Conservation (phyloP, 768 basidiomycete genomes). For the Suillus cothurnatus region DNA sequence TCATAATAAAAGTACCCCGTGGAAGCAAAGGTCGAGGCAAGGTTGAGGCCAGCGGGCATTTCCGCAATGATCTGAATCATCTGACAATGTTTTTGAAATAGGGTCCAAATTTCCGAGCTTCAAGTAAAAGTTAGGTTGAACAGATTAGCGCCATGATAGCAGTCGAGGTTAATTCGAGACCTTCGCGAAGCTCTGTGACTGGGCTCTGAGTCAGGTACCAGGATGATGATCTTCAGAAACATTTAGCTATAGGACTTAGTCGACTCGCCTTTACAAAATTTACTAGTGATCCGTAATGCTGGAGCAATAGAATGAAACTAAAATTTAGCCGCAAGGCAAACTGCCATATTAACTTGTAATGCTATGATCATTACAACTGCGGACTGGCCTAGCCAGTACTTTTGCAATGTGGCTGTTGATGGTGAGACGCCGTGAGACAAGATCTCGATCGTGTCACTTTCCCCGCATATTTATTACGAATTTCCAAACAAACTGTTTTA, state of each 20-base stretch:
- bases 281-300: neutral
- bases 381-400: no score
- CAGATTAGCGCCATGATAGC: neutral
- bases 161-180: neutral
- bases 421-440: constrained; percentile 10
- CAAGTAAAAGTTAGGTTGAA: neutral
- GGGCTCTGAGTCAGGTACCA: neutral
- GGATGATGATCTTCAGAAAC: no score
- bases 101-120: neutral
- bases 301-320: neutral
- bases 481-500: neutral
- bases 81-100: neutral
- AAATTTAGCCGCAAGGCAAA: neutral
- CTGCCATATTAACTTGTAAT: neutral
- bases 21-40: neutral
- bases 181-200: constrained; percentile 1
- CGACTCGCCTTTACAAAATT: no score
- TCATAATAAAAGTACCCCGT: neutral
- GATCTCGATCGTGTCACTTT: constrained; percentile 8
- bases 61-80: neutral
- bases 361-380: neutral
- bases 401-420: no score
- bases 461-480: constrained; percentile 16
- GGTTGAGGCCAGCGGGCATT: neutral
- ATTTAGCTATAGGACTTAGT: no score